A percentile compares a stretch with the other conserved stretches of the same genome.
Conservation (phyloP, 805 yeast genomes). For the Starmerella apis region DNA sequence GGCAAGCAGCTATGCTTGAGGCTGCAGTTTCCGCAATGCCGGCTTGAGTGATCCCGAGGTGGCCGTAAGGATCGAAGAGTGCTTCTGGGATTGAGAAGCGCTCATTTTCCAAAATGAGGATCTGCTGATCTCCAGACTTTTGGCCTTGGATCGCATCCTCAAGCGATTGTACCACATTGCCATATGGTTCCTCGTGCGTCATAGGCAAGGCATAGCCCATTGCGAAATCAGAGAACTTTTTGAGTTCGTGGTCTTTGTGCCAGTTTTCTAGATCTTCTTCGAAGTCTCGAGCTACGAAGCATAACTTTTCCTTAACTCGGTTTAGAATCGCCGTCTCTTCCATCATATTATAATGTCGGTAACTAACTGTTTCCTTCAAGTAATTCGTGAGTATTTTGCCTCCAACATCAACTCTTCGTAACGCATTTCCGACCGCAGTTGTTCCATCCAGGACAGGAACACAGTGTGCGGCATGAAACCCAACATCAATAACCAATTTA, state of each 20-base stretch:
- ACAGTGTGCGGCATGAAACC: slow-evolving; percentile 78
- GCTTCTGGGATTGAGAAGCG: slow-evolving; percentile 81
- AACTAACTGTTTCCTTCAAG: slow-evolving; percentile 73
- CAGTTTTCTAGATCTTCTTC: slow-evolving; percentile 37
- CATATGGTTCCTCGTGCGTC: slow-evolving; percentile 32
- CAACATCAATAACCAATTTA: slow-evolving; percentile 74
- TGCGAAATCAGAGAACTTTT: slow-evolving; percentile 29
- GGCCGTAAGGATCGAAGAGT: slow-evolving; percentile 66
- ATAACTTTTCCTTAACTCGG: slow-evolving; percentile 69
- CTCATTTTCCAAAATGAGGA: slow-evolving; percentile 65
- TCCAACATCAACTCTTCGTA: slow-evolving; percentile 70
- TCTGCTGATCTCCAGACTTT: slow-evolving; percentile 44
- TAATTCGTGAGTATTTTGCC: slow-evolving; percentile 78
- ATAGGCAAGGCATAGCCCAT: slow-evolving; percentile 69
- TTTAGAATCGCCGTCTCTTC: slow-evolving; percentile 82
- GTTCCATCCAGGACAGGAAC: slow-evolving; percentile 74
- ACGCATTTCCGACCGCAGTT: slow-evolving; percentile 71
- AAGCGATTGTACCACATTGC: slow-evolving; percentile 44
- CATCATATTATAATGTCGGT: slow-evolving; percentile 82
- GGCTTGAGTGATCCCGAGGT: slow-evolving; percentile 63
- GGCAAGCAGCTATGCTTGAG: slow-evolving; percentile 57
- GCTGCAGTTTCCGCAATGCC: slow-evolving; percentile 65
- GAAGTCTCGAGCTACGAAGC: slow-evolving; percentile 58
- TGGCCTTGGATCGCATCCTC: slow-evolving; percentile 19
- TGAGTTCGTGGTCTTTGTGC: slow-evolving; percentile 22